These are phyloP conservation scores for Talaromyces sp. DNA, from an alignment of 2,329 filamentous ascomycete genomes.

Conservation along the genomic window DNA sequence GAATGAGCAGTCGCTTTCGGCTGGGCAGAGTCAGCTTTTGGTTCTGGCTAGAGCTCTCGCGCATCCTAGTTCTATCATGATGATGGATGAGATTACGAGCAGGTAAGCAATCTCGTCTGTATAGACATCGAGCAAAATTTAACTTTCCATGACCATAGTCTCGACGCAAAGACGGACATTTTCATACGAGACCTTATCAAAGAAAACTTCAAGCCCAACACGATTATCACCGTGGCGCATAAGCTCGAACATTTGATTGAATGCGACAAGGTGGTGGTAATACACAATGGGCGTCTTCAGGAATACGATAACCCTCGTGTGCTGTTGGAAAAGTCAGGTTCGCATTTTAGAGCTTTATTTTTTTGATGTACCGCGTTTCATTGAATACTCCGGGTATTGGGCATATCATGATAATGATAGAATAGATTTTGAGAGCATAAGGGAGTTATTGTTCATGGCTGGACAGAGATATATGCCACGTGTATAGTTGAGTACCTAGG, in stretches of 20 bases:
- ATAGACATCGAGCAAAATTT: no score
- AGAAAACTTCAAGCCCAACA: neutral
- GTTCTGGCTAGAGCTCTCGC: constrained; percentile 60
- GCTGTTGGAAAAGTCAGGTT: neutral
- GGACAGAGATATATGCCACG: no score
- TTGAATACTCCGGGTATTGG: no score
- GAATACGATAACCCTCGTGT: constrained; percentile 2
- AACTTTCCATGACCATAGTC: neutral
- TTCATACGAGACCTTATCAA: neutral
- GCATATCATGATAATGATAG: neutral
- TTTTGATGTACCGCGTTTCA: neutral
- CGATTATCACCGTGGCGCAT: neutral
- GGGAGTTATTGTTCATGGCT: no score
- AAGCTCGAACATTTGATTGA: constrained; percentile 1
- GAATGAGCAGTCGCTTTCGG: constrained; percentile 49
- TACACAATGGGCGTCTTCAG: neutral
- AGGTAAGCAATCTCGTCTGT: constrained; percentile 24
- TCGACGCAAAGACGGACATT: neutral
- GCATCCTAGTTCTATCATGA: constrained; percentile 42
- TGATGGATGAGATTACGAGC: constrained; percentile 43
- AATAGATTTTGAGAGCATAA: neutral
- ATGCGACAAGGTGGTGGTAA: neutral
- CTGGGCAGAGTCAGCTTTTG: constrained; percentile 63
- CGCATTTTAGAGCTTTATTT: neutral
- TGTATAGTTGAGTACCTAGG: no score